Evolutionary conservation across 1,284 basidiomycete genomes (phyloP).

Genomic region (Wolfiporia cocos): DNA sequence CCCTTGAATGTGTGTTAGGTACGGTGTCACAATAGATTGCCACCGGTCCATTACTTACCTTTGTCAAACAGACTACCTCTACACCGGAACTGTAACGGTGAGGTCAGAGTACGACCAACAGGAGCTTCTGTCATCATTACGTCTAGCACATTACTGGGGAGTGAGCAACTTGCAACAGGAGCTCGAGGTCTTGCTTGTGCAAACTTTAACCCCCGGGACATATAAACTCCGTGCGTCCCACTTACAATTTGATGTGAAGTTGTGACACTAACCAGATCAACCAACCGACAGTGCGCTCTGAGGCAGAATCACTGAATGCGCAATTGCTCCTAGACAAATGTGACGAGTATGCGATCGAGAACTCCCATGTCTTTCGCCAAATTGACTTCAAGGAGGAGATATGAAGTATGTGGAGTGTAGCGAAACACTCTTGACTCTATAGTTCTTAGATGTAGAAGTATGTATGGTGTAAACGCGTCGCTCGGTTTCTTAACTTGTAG

Average conservation of each 20-base stretch:
- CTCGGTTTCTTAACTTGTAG: too few species aligned
- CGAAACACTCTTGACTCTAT: too few species aligned
- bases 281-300: not conserved
- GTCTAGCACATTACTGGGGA: constrained; percentile 2
- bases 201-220: not conserved
- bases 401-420: too few species aligned
- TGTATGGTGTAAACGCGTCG: too few species aligned
- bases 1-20: not conserved
- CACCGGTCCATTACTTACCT: too few species aligned
- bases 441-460: too few species aligned
- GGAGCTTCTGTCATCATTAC: not conserved
- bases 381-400: too few species aligned
- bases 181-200: not conserved
- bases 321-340: not conserved
- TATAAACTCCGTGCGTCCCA: not conserved
- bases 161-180: not conserved
- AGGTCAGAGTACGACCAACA: not conserved
- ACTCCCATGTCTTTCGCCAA: not conserved
- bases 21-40: too few species aligned
- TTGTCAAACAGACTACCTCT: not conserved
- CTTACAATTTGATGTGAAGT: not conserved
- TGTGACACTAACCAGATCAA: not conserved
- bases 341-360: not conserved
- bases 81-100: not conserved
- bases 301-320: not conserved